phyloP scores from a whole-genome alignment of 2,329 filamentous ascomycete species.

The Escovopsis sp. region DNA sequence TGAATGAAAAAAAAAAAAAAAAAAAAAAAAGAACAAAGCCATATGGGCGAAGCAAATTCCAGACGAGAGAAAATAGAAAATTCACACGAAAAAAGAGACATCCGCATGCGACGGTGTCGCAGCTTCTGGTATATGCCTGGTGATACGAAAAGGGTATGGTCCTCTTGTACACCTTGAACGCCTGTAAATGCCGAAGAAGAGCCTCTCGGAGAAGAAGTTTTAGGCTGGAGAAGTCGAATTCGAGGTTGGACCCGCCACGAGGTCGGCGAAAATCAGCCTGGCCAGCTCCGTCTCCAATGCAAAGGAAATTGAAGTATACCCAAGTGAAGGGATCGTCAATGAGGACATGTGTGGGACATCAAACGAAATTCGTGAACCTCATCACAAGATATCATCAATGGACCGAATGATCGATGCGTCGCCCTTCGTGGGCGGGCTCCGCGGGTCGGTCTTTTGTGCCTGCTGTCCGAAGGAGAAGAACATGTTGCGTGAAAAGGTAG shows the following conservation, averaged over 20 bases:
- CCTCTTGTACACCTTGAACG: conserved; percentile 3
- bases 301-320: neutral
- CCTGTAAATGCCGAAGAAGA: neutral
- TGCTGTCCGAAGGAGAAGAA: conserved; percentile 38
- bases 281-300: neutral
- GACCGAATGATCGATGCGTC: conserved; percentile 63
- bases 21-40: neutral
- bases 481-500: conserved; percentile 39
- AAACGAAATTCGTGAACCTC: conserved; percentile 1
- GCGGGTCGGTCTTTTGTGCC: conserved; percentile 44
- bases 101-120: neutral
- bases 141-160: conserved; percentile 3
- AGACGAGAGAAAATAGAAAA: neutral
- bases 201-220: neutral
- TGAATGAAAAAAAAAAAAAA: neutral
- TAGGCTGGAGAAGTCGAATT: neutral
- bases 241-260: neutral
- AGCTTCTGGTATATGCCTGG: neutral
- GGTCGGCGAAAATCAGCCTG: neutral
- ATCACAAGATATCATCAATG: conserved; percentile 62
- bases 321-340: neutral
- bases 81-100: neutral
- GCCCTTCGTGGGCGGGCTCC: conserved; percentile 61
- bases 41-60: neutral
- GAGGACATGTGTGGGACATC: conserved; percentile 1